Evolutionary conservation across 257 asterid genomes (phyloP), one percentile per base, ranked within the genome.

Genomic region (Salvia splendens): DNA sequence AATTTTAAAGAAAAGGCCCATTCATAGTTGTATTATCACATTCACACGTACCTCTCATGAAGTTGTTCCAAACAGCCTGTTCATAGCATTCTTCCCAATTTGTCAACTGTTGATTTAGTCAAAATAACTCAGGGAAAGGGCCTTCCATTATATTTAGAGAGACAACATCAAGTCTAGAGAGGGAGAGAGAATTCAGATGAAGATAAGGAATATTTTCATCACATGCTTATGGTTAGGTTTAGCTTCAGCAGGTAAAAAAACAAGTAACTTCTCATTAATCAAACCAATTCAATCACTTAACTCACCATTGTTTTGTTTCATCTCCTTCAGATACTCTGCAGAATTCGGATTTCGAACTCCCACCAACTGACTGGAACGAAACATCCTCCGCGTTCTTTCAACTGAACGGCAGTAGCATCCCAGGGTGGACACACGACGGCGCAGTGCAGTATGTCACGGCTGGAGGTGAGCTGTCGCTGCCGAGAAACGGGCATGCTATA

Each of bases 401-500:
- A 14, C 67, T 81, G 58, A 65, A 78, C n/a, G 80, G 62, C 77
- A 80, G 68, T 73, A 84, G 81, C 1, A 76, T 83, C 14, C 81
- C 87, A 0, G 91, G 91, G 33, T 86, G 96, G 88, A 69, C 88
- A 36, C 74, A 75, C 55, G 70, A 76, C 35, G 95, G 95, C 46
- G 20, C 20, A 4, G 83, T 80, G 61, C 68, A 68, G 67, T 83
- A 85, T 14, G 82, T 51, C 8, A 73, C 80, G 0, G 63, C 81
- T 5, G 84, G 80, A 16, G 52, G 50, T 5, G 47, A 68, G 42
- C 48, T 67, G 15, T 43, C 79, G 3, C 51, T 78, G 49, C 80
- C 85, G 4, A 40, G 49, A 9, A 65, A 81, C 14, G 76, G 81
- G 15, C 92, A 80, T 30, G 95, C 87, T 32, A 61, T 88, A 41